Evolutionary conservation across 352 stramenopile species (phyloP).

Genomic region (Pythium pyrilobum): DNA sequence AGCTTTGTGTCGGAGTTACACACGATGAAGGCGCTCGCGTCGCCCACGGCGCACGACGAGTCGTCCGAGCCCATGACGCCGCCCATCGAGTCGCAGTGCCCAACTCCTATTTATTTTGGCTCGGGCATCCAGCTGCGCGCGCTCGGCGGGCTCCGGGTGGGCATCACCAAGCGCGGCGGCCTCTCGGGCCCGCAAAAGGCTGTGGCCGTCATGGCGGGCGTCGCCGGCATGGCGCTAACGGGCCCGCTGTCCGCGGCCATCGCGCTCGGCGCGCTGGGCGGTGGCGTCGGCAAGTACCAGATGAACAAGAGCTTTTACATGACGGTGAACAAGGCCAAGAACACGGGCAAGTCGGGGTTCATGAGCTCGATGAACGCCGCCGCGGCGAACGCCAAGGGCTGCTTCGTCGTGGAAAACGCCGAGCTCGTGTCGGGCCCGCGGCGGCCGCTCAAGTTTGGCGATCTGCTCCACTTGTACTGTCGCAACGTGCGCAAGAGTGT

Average conservation of each 20-base stretch:
- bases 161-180: slow-evolving; percentile 44
- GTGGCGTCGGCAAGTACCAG: slow-evolving; percentile 59
- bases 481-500: slow-evolving; percentile 38
- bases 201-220: slow-evolving; percentile 40
- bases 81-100: slow-evolving; percentile 27
- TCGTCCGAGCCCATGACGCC: neutral
- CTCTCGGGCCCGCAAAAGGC: slow-evolving; percentile 52
- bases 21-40: slow-evolving; percentile 10
- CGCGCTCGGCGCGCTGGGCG: slow-evolving; percentile 42
- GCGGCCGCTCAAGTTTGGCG: slow-evolving; percentile 41
- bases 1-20: slow-evolving; percentile 9
- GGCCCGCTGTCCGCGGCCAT: slow-evolving; percentile 48
- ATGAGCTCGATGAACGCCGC: neutral
- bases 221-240: slow-evolving; percentile 47
- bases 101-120: slow-evolving; percentile 35
- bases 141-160: slow-evolving; percentile 43
- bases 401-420: slow-evolving; percentile 55
- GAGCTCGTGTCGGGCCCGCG: slow-evolving; percentile 43
- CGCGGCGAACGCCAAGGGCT: slow-evolving; percentile 15
- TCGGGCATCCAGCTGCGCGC: slow-evolving; percentile 37
- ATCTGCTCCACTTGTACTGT: slow-evolving; percentile 50
- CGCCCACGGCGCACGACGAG: neutral
- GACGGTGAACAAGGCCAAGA: slow-evolving; percentile 32
- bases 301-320: slow-evolving; percentile 59
- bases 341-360: slow-evolving; percentile 10